Evolutionary conservation across 768 basidiomycete genomes (phyloP).

Genomic region (Lentinus tigrinus): DNA sequence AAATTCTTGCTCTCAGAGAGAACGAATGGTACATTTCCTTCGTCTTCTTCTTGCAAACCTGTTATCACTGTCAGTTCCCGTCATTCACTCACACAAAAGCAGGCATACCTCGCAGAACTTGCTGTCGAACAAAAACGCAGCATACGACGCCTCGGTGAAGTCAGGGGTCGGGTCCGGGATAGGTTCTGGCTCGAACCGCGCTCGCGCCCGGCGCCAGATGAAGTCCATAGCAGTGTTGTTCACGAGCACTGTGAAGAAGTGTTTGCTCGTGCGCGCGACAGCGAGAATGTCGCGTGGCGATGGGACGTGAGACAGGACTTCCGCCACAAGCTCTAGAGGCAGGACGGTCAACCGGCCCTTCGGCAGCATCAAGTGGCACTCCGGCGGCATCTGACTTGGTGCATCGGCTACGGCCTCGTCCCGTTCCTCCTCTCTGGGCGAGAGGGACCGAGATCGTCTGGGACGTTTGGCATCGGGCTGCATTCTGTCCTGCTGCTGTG

Average conservation of each 20-base stretch:
- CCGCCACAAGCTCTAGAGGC: conserved; percentile 64
- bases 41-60: conserved; percentile 42
- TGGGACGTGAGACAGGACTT: conserved; percentile 51
- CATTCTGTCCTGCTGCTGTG: no score
- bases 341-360: conserved; percentile 25
- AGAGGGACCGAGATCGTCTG: no score
- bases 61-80: neutral
- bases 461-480: no score
- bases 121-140: conserved; percentile 60
- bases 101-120: conserved; percentile 49
- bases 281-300: conserved; percentile 60
- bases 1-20: conserved; percentile 45
- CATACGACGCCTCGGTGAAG: conserved; percentile 58
- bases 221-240: conserved; percentile 41
- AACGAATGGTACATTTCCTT: conserved; percentile 46
- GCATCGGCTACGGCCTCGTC: no score
- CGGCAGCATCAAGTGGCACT: conserved; percentile 4
- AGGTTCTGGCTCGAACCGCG: conserved; percentile 30
- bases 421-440: no score
- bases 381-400: conserved; percentile 10
- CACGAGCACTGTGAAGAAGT: conserved; percentile 49
- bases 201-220: conserved; percentile 60
- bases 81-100: neutral
- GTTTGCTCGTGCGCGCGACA: conserved; percentile 56
- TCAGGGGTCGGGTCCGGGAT: conserved; percentile 43